These are phyloP conservation scores for Manihot esculenta DNA, from an alignment of 441 rosid species.

Conservation along the genomic window DNA sequence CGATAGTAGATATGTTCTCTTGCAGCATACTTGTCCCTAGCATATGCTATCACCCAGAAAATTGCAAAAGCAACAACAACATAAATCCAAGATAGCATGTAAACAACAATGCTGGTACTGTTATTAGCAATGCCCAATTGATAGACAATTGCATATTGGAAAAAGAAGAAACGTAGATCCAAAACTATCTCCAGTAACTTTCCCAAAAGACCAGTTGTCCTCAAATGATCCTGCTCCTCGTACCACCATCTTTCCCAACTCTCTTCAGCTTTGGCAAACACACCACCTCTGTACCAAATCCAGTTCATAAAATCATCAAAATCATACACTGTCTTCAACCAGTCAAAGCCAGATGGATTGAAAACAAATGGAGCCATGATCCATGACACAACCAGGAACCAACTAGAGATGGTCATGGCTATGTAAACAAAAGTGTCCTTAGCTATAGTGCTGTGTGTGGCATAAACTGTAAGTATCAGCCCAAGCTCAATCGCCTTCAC, in stretches of 20 bases:
- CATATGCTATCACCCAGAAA: conserved; percentile 51
- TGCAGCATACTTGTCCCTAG: conserved; percentile 71
- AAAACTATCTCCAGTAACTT: conserved; percentile 60
- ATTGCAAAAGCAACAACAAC: conserved; percentile 49
- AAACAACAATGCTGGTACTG: conserved; percentile 64
- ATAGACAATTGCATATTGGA: conserved; percentile 87
- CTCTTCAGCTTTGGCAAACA: conserved; percentile 72
- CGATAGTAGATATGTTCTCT: conserved; percentile 76
- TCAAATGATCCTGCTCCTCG: conserved; percentile 89
- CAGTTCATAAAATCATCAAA: conserved; percentile 90
- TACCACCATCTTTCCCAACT: conserved; percentile 99
- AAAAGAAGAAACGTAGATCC: conserved; percentile 89
- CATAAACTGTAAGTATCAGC: conserved; percentile 76
- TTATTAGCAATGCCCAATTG: conserved; percentile 64
- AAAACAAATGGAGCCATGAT: conserved; percentile 81
- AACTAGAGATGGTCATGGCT: conserved; percentile 82
- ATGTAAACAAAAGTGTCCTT: conserved; percentile 69
- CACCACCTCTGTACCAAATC: conserved; percentile 79
- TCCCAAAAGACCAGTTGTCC: conserved; percentile 69
- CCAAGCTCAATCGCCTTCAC: conserved; percentile 91
- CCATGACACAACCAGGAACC: conserved; percentile 87
- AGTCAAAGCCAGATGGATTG: conserved; percentile 93
- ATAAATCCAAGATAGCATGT: conserved; percentile 72
- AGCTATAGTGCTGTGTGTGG: conserved; percentile 63
- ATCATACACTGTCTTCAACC: conserved; percentile 90